Evolutionary conservation across 179 eudicot species (phyloP), one percentile per base, ranked within the genome.

Genomic region (Beta lomatogona): DNA sequence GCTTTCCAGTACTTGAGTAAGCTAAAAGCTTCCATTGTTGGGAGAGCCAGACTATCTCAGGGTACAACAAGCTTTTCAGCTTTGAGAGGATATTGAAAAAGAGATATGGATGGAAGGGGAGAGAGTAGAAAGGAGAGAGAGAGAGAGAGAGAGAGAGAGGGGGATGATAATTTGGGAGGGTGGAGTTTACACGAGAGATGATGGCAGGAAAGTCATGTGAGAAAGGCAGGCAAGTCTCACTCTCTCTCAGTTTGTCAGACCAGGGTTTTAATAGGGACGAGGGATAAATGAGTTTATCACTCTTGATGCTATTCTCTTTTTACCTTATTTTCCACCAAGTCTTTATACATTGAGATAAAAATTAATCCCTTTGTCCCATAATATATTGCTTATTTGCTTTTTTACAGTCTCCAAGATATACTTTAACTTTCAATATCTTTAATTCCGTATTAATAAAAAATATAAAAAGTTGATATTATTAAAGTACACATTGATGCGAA

Each of bases 21-120:
- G 82, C 91, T 92, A 72, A 92, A 89, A 71, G 93, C 87, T 76
- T 92, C 97, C 97, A 92, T 92, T 14, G 94, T 92, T 76, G 97
- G 97, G 80, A 92, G 87, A 92, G 97, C 97, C 92, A 92, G 97
- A 86, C 11, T 41, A 15, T 21, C 11, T 41, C 16, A 2, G 28
- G 55, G 53, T 72, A 48, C 52, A 6, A 48, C 19, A n/a, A 72
- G 76, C 22, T 64, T 70, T 50, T 13, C 48, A 15, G n/a, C 69
- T 61, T 59, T 16, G 41, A 16, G 22, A 3, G 8, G 44, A 14
- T 1, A 15, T 65, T 13, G 48, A 57, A 28, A 45, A 54, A 2
- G 44, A 53, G 53, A n/a, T 18, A 45, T 53, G 5, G 19, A 21
- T 25, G 6, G 65, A 52, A 22, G 18, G 50, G 28, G 28, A 60